Base-by-base conservation (phyloP, 2,329 filamentous ascomycete genomes). In the Botrytis medusae region DNA sequence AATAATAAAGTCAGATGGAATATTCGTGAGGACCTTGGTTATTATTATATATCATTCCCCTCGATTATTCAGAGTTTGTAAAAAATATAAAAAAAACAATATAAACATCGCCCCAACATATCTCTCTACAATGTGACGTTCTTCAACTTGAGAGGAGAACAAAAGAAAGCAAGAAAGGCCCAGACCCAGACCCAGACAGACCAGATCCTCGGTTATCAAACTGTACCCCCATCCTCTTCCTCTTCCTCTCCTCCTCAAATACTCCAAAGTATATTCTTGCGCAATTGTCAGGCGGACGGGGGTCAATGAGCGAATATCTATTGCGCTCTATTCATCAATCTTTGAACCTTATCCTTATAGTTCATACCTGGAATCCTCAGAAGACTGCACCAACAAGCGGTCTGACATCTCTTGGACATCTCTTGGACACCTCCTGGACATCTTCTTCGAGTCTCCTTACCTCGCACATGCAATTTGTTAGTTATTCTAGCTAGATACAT, bases 351-450 rank as follows among this genome's bases (percentile, higher is more conserved):
- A 29, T 40, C 18, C 8, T 20, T 4, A 64, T 64, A 51, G 48
- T n/a, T 51, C 48, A n/a, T 14, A 29, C 37, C 20, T 32, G n/a
- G 16, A 22, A 22, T 40, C n/a, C 32, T 32, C 12, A 8, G 29
- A 14, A 64, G 25, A 22, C n/a, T 42, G 42, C 48, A 32, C 40
- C 65, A 57, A 69, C 65, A 46, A 68, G 46, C 64, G 64, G 64
- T 68, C 64, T 68, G 46, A 46, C 20, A 68, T 54, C 46, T 65
- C n/a, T 18, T 22, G 32, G 46, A 46, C 20, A 68, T 54, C 46
- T 65, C n/a, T 18, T 22, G 32, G 22, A 9, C 37, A 37, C 7
- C 37, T n/a, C 12, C 48, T 51, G 48, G 48, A n/a, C 48, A n/a
- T 16, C 48, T n/a, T 6, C 25, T 51, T 51, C 48, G 48, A 68